Percentiles rank a stretch among this genome's conserved stretches.
These are phyloP conservation scores for Sphagnum tenellum DNA, from an alignment of 225 moss, liverwort and hornwort genomes.

Conservation along the genomic window DNA sequence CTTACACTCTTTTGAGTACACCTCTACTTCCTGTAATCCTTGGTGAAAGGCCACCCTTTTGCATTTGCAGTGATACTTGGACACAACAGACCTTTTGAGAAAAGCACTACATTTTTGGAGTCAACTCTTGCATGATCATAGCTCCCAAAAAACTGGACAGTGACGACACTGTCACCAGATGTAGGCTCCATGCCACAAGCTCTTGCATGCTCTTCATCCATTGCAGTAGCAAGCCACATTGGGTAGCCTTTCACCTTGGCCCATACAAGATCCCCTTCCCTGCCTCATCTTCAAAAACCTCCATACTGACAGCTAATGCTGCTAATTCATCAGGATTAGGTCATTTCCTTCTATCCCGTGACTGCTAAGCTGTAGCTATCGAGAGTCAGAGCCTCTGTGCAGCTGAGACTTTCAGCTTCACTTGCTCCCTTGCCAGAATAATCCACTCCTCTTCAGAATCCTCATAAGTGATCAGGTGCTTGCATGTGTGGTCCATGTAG, in stretches of 20 bases:
- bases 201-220: conserved; percentile 50
- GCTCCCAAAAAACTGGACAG: conserved; percentile 59
- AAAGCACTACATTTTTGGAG: conserved; percentile 26
- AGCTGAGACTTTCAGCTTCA: conserved; percentile 42
- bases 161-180: conserved; percentile 29
- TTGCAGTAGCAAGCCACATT: conserved; percentile 51
- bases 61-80: conserved; percentile 46
- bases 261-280: conserved; percentile 47
- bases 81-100: conserved; percentile 41
- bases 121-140: conserved; percentile 44
- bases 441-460: conserved; percentile 53
- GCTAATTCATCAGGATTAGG: conserved; percentile 42
- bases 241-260: conserved; percentile 55
- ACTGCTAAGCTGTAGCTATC: conserved; percentile 22
- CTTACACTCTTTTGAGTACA: conserved; percentile 46
- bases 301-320: conserved; percentile 33
- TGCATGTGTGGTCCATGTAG: conserved; percentile 37
- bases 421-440: conserved; percentile 37
- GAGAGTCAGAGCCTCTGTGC: conserved; percentile 35
- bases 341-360: conserved; percentile 9
- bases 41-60: conserved; percentile 42
- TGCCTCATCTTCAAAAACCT: conserved; percentile 34
- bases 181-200: conserved; percentile 30
- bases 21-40: conserved; percentile 43
- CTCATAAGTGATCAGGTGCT: conserved; percentile 49